A percentile compares a stretch with the other conserved stretches of the same genome.
phyloP scores from a whole-genome alignment of 495 filamentous ascomycete species.

The Neurospora pannonica region DNA sequence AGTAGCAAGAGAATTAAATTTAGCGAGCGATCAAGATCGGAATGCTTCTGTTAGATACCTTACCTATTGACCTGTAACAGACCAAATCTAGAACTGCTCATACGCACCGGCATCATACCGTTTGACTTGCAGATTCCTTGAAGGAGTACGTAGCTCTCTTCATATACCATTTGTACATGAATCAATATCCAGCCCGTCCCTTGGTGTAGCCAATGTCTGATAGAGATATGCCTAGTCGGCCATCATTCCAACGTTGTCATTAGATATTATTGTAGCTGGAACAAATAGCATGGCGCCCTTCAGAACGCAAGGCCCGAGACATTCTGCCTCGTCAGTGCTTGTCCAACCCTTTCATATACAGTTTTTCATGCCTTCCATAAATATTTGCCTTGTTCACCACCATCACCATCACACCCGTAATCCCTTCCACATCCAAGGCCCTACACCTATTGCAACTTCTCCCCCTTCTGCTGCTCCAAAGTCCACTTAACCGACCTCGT shows the following conservation, averaged over 20 bases:
- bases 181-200: neutral
- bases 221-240: neutral
- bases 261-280: neutral
- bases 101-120: neutral
- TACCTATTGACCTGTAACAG: neutral
- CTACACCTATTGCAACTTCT: neutral
- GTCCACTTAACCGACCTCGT: conserved; percentile 58
- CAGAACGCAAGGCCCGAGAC: neutral
- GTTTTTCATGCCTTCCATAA: neutral
- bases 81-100: neutral
- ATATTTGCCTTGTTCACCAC: neutral
- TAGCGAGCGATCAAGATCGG: neutral
- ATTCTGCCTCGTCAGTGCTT: neutral
- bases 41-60: neutral
- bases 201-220: neutral
- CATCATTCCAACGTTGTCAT: neutral
- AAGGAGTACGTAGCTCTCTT: neutral
- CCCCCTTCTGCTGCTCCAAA: conserved; percentile 41
- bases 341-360: neutral
- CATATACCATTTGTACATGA: neutral
- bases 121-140: neutral
- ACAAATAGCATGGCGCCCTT: neutral
- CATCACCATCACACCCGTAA: neutral
- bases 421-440: neutral
- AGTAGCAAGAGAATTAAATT: neutral